phyloP scores from a whole-genome alignment of 352 stramenopile genomes.

The Globisporangium megalacanthum region DNA sequence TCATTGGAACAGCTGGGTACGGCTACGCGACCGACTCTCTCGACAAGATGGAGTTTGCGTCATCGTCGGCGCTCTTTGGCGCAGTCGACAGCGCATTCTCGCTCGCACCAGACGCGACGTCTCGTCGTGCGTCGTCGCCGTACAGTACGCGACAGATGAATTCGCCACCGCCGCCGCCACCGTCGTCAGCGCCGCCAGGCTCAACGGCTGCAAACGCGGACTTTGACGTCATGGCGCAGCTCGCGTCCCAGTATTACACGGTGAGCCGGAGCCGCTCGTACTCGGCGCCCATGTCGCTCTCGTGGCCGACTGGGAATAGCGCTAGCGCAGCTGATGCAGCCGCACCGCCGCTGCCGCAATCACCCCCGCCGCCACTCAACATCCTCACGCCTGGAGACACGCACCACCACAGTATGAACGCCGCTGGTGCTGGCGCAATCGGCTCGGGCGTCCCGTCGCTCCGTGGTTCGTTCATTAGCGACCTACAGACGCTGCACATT shows the following conservation, averaged over 20 bases:
- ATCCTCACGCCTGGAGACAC: conserved; percentile 28
- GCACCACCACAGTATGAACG: conserved; percentile 24
- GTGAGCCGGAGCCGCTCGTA: conserved; percentile 64
- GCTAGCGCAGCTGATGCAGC: conserved; percentile 13
- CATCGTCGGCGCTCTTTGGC: conserved; percentile 11
- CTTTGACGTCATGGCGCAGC: conserved; percentile 79
- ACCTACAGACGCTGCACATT: conserved; percentile 51
- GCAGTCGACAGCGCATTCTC: conserved; percentile 17
- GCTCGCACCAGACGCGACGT: conserved; percentile 2
- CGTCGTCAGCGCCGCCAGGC: background rate
- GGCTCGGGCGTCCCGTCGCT: conserved; percentile 42
- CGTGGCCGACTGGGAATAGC: conserved; percentile 25
- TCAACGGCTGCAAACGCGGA: conserved; percentile 19
- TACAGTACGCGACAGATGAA: conserved; percentile 1
- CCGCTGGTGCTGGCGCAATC: conserved; percentile 36
- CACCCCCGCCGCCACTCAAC: conserved; percentile 39
- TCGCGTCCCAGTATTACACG: conserved; percentile 78
- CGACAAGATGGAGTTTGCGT: conserved; percentile 27
- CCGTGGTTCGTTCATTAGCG: conserved; percentile 21
- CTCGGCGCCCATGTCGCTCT: conserved; percentile 58
- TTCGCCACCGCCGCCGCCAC: conserved; percentile 1
- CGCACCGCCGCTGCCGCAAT: conserved; percentile 20
- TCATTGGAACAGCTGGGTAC: conserved; percentile 14
- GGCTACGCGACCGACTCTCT: conserved; percentile 12
- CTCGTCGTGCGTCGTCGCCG: conserved; percentile 4